These are phyloP conservation scores for Apophysomyces ossiformis DNA, from an alignment of 371 early-diverging fungal genomes.

Conservation along the genomic window DNA sequence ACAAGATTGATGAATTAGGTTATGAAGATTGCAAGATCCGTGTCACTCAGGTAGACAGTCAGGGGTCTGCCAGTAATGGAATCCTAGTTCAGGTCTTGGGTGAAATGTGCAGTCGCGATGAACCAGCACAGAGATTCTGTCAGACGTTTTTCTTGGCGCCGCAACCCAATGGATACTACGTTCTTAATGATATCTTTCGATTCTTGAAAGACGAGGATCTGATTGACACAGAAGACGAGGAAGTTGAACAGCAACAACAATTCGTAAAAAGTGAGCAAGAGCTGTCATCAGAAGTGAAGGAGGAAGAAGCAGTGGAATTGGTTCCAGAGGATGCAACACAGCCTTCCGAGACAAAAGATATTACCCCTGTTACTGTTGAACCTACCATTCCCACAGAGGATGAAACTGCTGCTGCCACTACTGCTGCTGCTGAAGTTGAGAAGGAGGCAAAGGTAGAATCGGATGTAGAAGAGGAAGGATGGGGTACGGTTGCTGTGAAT, in stretches of 20 bases:
- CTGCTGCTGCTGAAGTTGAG: constrained; percentile 4
- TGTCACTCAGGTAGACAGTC: constrained; percentile 89
- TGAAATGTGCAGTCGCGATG: constrained; percentile 86
- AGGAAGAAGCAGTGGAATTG: background rate
- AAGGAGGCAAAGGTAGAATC: constrained; percentile 9
- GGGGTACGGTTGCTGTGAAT: background rate
- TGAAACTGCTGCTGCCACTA: background rate
- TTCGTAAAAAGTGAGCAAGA: constrained; percentile 16
- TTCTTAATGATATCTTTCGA: constrained; percentile 94
- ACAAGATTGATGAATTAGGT: constrained; percentile 72
- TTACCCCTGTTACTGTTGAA: no score
- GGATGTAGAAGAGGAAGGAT: constrained; percentile 17
- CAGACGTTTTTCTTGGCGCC: constrained; percentile 95
- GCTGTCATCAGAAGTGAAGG: background rate
- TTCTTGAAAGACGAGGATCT: constrained; percentile 82
- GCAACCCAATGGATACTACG: constrained; percentile 90
- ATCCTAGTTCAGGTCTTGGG: constrained; percentile 93
- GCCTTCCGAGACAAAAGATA: background rate
- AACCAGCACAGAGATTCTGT: constrained; percentile 82
- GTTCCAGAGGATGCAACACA: background rate
- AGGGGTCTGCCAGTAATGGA: constrained; percentile 75
- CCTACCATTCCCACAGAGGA: background rate
- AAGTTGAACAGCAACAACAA: background rate
- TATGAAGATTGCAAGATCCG: constrained; percentile 85
- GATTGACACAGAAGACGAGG: constrained; percentile 28